Percentiles rank a stretch among this genome's conserved stretches.
phyloP scores from a whole-genome alignment of 352 stramenopile genomes.

The Globisporangium solare region DNA sequence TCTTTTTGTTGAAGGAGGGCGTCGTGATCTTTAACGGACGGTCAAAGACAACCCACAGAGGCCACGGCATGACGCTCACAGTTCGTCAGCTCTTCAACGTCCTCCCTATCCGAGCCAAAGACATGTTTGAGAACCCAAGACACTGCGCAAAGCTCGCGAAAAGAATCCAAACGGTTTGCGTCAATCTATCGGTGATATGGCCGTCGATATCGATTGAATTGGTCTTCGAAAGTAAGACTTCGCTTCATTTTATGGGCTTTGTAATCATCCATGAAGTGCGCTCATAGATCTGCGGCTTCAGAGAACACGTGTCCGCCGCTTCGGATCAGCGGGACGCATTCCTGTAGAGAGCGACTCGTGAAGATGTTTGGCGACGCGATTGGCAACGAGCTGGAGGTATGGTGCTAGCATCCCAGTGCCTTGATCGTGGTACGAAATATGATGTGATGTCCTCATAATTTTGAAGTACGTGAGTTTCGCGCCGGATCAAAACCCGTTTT shows the following conservation, averaged over 20 bases:
- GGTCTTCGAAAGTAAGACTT: slow-evolving; percentile 31
- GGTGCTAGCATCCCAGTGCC: background rate
- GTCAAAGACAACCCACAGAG: slow-evolving; percentile 27
- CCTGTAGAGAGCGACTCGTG: slow-evolving; percentile 33
- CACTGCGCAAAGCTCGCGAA: slow-evolving; percentile 30
- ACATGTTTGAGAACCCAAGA: slow-evolving; percentile 31
- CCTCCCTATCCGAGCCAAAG: slow-evolving; percentile 50
- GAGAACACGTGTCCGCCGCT: slow-evolving; percentile 9
- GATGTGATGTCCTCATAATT: background rate
- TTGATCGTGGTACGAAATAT: background rate
- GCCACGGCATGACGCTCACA: slow-evolving; percentile 42
- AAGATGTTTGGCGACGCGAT: slow-evolving; percentile 38
- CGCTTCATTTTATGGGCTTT: background rate
- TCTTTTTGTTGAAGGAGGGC: slow-evolving; percentile 40
- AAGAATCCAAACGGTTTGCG: slow-evolving; percentile 42
- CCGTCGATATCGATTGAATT: slow-evolving; percentile 56
- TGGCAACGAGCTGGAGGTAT: slow-evolving; percentile 37
- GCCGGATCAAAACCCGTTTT: slow-evolving; percentile 20
- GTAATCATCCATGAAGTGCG: background rate
- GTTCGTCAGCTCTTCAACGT: slow-evolving; percentile 52
- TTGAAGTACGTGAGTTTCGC: slow-evolving; percentile 33
- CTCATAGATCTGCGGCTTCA: slow-evolving; percentile 2
- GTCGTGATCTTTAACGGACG: slow-evolving; percentile 55
- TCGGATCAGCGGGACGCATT: slow-evolving; percentile 8
- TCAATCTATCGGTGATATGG: slow-evolving; percentile 69